A percentile compares a stretch with the other conserved stretches of the same genome.
Conservation (phyloP, 2,329 filamentous ascomycete genomes). For the Triangularia verruculosa region DNA sequence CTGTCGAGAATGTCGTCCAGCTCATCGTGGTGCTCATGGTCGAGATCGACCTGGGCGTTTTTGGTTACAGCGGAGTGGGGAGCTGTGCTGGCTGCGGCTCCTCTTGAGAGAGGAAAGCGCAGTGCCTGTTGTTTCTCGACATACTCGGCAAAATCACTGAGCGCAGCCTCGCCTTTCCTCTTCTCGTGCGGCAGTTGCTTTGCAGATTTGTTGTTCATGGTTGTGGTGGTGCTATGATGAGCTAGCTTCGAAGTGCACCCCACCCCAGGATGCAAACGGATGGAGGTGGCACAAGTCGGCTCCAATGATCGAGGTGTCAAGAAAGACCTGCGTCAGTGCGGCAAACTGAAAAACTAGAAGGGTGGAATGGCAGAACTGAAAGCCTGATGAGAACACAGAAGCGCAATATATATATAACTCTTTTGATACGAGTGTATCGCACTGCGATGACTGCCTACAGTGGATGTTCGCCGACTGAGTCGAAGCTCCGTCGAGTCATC, state of each 20-base stretch:
- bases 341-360: too few relatives aligned
- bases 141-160: slow-evolving; percentile 96
- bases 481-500: slow-evolving; percentile 25
- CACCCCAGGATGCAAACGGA: neutral
- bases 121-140: slow-evolving; percentile 88
- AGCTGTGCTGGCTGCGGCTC: slow-evolving; percentile 27
- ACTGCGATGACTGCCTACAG: slow-evolving; percentile 4
- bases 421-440: slow-evolving; percentile 7
- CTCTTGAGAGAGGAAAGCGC: slow-evolving; percentile 51
- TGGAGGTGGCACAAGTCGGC: too few relatives aligned
- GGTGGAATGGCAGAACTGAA: neutral
- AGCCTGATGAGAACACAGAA: neutral
- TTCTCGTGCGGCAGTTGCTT: slow-evolving; percentile 73
- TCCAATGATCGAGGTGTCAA: neutral
- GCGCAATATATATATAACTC: neutral
- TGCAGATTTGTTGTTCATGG: slow-evolving; percentile 52
- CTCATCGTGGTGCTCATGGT: slow-evolving; percentile 65
- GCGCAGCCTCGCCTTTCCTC: slow-evolving; percentile 81
- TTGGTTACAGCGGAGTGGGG: slow-evolving; percentile 29
- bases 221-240: slow-evolving; percentile 14
- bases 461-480: slow-evolving; percentile 27
- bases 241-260: neutral
- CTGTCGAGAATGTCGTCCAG: slow-evolving; percentile 90
- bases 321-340: too few relatives aligned
- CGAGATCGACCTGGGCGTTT: slow-evolving; percentile 31